Conservation (phyloP, 495 filamentous ascomycete species). For the Penicillium silybi region DNA sequence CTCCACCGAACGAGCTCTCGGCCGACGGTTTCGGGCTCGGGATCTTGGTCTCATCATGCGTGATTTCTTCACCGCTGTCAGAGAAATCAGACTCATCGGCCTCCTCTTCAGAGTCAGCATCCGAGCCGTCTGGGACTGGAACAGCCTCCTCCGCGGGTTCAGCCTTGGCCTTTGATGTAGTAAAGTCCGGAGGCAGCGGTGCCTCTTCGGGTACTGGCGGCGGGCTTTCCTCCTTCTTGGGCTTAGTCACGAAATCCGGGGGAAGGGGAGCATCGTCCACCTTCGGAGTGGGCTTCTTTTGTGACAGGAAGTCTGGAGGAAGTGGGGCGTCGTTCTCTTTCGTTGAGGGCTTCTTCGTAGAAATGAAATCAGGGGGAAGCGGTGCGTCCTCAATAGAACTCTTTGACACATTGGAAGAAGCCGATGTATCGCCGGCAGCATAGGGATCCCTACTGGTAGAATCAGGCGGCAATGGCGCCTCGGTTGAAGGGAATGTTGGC, state of each 20-base stretch:
- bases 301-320: conserved; percentile 26
- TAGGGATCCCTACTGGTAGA: conserved; percentile 65
- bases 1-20: conserved; percentile 61
- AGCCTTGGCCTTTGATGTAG: conserved; percentile 18
- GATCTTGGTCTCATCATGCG: conserved; percentile 49
- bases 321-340: conserved; percentile 9
- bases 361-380: conserved; percentile 23
- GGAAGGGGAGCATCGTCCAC: conserved; percentile 28
- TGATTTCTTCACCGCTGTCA: conserved; percentile 44
- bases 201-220: conserved; percentile 40
- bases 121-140: conserved; percentile 28
- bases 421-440: conserved; percentile 62
- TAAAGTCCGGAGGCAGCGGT: conserved; percentile 46
- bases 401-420: conserved; percentile 57
- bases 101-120: conserved; percentile 26
- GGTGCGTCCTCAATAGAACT: conserved; percentile 45
- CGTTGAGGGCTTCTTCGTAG: conserved; percentile 6
- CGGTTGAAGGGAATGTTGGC: conserved; percentile 22
- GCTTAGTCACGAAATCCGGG: conserved; percentile 21
- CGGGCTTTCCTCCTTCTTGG: conserved; percentile 16
- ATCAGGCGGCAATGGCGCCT: conserved; percentile 72
- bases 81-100: conserved; percentile 36
- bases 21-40: conserved; percentile 58
- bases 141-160: conserved; percentile 20
- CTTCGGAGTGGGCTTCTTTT: conserved; percentile 35